Evolutionary conservation across 768 basidiomycete genomes (phyloP), one percentile per base, ranked within the genome.

Genomic region (Trichaptum fuscoviolaceum): DNA sequence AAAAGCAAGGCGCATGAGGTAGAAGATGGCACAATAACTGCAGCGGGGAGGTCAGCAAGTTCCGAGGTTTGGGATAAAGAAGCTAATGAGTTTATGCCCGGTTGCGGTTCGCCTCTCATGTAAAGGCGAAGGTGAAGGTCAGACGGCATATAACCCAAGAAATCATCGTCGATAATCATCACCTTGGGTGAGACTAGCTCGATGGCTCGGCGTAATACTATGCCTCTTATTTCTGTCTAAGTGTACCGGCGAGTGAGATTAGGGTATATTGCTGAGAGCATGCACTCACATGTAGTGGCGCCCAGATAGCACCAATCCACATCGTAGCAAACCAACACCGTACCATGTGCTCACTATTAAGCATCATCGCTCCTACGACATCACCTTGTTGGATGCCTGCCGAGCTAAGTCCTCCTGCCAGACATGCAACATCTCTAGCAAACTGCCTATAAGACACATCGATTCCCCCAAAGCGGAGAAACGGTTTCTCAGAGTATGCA

Each of bases 261-360:
- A 24, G 17, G 10, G 59, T 12, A 5, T 18, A 3, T 34, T 9
- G 30, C 24, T 4, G 12, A 18, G 15, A 25, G 3, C 18, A 17
- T 61, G 9, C 6, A 61, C 59, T 3, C 15, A 61, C 59, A 61
- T 61, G 24, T 24, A 61, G 23, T 25, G 59, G 59, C 2, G 59
- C 59, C 59, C 59, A 61, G 23, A 61, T 61, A 17, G 59, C 59
- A 25, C 59, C 59, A 15, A 61, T 61, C 59, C 59, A 61, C 59
- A 61, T 61, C 3, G 59, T 61, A 3, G 59, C 59, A 34, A 61
- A 61, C 59, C 59, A 61, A 24, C 25, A 25, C 25, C 59, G 30
- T 61, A 61, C 59, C 59, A 61, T 61, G 23, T 61, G 7, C 30
- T 61, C 30, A 23, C 59, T 61, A 24, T 61, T 61, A 61, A 61